Percentiles rank a stretch among this genome's conserved stretches.
Evolutionary conservation across 2,329 filamentous ascomycete species (phyloP).

Genomic region (Cercospora sesami): DNA sequence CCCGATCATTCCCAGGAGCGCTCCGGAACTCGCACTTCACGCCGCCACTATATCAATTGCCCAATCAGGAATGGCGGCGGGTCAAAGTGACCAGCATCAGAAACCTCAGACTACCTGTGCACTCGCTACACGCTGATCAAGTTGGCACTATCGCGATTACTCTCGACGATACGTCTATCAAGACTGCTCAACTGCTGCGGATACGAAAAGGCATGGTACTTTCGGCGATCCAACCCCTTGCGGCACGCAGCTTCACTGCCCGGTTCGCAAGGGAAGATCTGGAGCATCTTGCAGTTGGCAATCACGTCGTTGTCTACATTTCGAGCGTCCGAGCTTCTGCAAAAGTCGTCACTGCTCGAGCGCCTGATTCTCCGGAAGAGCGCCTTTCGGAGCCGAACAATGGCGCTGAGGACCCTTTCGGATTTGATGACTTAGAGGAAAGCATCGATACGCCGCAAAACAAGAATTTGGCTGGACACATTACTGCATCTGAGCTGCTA

Average conservation of each 20-base stretch:
- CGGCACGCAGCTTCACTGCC: slow-evolving; percentile 56
- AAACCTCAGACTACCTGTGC: slow-evolving; percentile 81
- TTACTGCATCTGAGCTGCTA: slow-evolving; percentile 42
- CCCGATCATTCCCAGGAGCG: slow-evolving; percentile 52
- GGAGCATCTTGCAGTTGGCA: slow-evolving; percentile 64
- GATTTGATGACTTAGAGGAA: slow-evolving; percentile 31
- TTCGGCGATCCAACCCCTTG: slow-evolving; percentile 59
- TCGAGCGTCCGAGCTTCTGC: slow-evolving; percentile 83
- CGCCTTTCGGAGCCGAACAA: not conserved
- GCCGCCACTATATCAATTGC: slow-evolving; percentile 29
- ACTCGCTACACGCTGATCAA: slow-evolving; percentile 73
- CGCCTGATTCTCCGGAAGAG: slow-evolving; percentile 32
- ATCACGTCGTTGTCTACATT: slow-evolving; percentile 77
- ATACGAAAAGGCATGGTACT: slow-evolving; percentile 82
- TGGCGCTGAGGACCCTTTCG: slow-evolving; percentile 26
- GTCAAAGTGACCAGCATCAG: slow-evolving; percentile 83
- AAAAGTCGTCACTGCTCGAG: slow-evolving; percentile 58
- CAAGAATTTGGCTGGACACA: slow-evolving; percentile 29
- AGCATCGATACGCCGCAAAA: slow-evolving; percentile 6
- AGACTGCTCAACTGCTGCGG: slow-evolving; percentile 39
- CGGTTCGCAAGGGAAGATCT: slow-evolving; percentile 66
- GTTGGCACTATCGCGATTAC: slow-evolving; percentile 85
- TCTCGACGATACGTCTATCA: slow-evolving; percentile 43
- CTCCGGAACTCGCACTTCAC: slow-evolving; percentile 36
- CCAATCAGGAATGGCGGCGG: slow-evolving; percentile 69